Conservation (phyloP, 164 flowering plant genomes). For the Santalum album region DNA sequence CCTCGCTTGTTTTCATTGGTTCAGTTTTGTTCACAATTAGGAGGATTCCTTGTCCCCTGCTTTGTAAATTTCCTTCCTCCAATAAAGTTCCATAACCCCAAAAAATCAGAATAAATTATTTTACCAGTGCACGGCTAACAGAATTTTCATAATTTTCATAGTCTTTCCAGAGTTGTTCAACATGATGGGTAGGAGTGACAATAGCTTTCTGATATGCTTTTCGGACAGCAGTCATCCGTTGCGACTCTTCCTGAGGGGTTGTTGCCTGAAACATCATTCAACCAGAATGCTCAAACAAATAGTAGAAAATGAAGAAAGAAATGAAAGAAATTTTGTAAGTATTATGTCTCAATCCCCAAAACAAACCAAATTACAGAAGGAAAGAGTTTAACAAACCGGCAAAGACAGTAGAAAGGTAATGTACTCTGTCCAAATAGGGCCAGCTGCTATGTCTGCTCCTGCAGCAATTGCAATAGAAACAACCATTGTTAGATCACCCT, state of each 20-base stretch:
- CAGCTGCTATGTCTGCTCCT: conserved; percentile 93
- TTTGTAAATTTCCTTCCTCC: no score
- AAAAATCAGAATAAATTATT: conserved; percentile 1
- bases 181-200: conserved; percentile 83
- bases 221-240: conserved; percentile 72
- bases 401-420: conserved; percentile 71
- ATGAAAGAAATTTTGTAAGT: neutral
- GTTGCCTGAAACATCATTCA: conserved; percentile 42
- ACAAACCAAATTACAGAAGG: neutral
- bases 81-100: no score
- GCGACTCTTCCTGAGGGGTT: conserved; percentile 73
- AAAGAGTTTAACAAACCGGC: conserved; percentile 44
- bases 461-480: conserved; percentile 16
- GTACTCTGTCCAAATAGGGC: conserved; percentile 97
- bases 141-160: conserved; percentile 96
- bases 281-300: neutral
- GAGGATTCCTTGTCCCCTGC: no score
- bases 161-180: conserved; percentile 96
- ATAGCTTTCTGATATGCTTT: conserved; percentile 90
- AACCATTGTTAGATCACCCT: conserved; percentile 1
- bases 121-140: conserved; percentile 91
- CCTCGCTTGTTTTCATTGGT: no score
- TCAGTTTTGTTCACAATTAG: no score
- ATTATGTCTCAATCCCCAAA: neutral
- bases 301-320: conserved; percentile 2